Base-by-base conservation (phyloP, 2,329 filamentous ascomycete species). In the Exophiala viscosa region DNA sequence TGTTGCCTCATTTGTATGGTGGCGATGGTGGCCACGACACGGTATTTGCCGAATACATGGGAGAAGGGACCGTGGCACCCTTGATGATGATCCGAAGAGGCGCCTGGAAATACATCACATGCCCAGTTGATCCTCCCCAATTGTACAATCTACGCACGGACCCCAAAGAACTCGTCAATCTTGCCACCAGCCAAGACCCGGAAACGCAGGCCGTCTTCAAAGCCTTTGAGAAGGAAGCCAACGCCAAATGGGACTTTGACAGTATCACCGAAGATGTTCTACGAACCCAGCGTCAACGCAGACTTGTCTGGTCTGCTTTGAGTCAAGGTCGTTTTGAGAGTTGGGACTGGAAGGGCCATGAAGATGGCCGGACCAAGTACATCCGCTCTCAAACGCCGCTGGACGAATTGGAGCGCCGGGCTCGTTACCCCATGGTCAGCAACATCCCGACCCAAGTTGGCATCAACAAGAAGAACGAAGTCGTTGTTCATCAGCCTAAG, bases 41-140 rank as follows among this genome's bases (percentile, higher is more conserved):
- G 9, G 90, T 93, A n/a, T 87, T 92, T 64, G 90, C 90, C 55
- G 91, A 96, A 73, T 96, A 96, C 74, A 95, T 92, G 66, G 91
- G 90, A 45, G 91, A 96, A 72, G 91, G 91, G 43, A 96, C 91
- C 1, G 78, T 95, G 50, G 85, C 87, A 3, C 91, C 91, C 1
- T 81, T 95, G 51, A 89, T 95, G 78, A 96, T 96, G 91, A 96
- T 96, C 66, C 85, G 88, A 52, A 85, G 90, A 49, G 89, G 89
- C 7, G 78, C 81, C 42, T 96, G 89, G 89, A 96, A 96, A 76
- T 96, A 90, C 69, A 84, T 93, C 59, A 90, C 82, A 58, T 96
- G 90, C 64, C 84, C 90, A 5, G 85, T 85, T 17, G 91, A 96
- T 66, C 85, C 87, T 31, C 85, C 88, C 28, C 89, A 93, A 73